A percentile compares a stretch with the other conserved stretches of the same genome.
Evolutionary conservation across 2,329 filamentous ascomycete genomes (phyloP).

Genomic region (Trichoderma sp.): DNA sequence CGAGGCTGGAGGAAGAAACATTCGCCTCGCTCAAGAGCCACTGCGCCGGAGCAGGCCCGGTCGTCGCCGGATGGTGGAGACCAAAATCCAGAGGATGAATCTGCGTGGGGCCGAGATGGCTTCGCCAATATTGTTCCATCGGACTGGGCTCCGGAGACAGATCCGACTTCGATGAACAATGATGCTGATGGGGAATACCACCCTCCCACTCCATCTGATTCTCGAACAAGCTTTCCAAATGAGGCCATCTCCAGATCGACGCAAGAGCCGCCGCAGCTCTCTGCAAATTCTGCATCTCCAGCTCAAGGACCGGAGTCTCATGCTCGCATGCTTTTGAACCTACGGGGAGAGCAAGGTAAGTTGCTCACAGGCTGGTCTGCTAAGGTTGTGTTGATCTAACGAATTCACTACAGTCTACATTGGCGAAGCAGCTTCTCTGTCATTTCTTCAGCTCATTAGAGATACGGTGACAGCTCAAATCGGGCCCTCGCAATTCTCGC

Average conservation of each 20-base stretch:
- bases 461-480: conserved; percentile 51
- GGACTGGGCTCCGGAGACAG: conserved; percentile 12
- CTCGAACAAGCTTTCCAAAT: conserved; percentile 31
- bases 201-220: conserved; percentile 37
- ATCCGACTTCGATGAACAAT: conserved; percentile 1
- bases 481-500: conserved; percentile 56
- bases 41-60: conserved; percentile 1
- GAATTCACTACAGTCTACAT: conserved; percentile 45
- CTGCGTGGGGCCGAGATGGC: conserved; percentile 3
- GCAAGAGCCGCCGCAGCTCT: conserved; percentile 24
- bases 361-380: background rate
- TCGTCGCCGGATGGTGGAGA: conserved; percentile 18
- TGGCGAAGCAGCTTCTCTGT: conserved; percentile 54
- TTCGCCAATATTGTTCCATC: background rate
- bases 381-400: background rate
- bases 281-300: background rate
- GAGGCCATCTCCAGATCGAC: conserved; percentile 21
- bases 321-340: conserved; percentile 52
- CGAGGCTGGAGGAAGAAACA: conserved; percentile 31
- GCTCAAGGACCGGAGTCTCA: conserved; percentile 27
- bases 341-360: conserved; percentile 53
- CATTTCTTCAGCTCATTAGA: conserved; percentile 57
- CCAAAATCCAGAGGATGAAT: background rate
- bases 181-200: conserved; percentile 25
- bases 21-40: background rate